A percentile compares a stretch with the other conserved stretches of the same genome.
phyloP scores from a whole-genome alignment of 2,329 filamentous ascomycete genomes.

The Epichloe glyceriae region DNA sequence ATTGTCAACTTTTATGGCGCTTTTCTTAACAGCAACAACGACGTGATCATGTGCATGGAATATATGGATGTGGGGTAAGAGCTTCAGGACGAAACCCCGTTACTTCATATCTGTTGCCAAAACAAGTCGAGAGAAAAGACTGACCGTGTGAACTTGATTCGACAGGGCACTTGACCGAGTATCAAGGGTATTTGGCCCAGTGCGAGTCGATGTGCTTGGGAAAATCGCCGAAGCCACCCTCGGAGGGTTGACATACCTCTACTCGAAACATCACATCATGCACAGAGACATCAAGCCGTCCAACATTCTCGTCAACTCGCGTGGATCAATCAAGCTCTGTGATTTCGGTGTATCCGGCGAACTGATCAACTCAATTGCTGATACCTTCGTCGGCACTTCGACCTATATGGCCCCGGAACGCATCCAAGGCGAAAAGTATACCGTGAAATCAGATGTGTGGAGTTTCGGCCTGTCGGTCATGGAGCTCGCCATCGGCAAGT shows the following conservation, averaged over 20 bases:
- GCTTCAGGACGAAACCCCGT: conserved; percentile 8
- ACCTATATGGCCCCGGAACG: conserved; percentile 99
- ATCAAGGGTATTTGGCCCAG: conserved; percentile 85
- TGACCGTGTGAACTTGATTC: background rate
- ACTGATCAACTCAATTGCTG: conserved; percentile 92
- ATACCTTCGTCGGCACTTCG: conserved; percentile 95
- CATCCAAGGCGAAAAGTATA: conserved; percentile 94
- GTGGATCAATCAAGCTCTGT: conserved; percentile 89
- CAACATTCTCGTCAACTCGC: conserved; percentile 91
- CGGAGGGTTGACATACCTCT: conserved; percentile 87
- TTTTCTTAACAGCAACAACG: conserved; percentile 90
- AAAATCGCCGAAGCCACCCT: conserved; percentile 96
- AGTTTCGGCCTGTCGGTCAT: conserved; percentile 91
- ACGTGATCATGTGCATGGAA: conserved; percentile 99
- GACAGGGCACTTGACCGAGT: conserved; percentile 79
- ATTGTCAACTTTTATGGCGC: conserved; percentile 98
- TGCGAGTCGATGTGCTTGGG: conserved; percentile 89
- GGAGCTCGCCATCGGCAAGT: conserved; percentile 95
- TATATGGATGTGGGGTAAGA: conserved; percentile 97
- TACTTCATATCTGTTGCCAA: background rate
- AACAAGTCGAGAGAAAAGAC: background rate
- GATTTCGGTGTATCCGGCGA: conserved; percentile 99
- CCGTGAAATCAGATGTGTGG: conserved; percentile 97
- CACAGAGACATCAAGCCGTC: conserved; percentile 98
- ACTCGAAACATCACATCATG: conserved; percentile 94